A percentile compares a stretch with the other conserved stretches of the same genome.
These are phyloP conservation scores for Ligustrum vulgare DNA, from an alignment of 257 asterid species.

Conservation along the genomic window DNA sequence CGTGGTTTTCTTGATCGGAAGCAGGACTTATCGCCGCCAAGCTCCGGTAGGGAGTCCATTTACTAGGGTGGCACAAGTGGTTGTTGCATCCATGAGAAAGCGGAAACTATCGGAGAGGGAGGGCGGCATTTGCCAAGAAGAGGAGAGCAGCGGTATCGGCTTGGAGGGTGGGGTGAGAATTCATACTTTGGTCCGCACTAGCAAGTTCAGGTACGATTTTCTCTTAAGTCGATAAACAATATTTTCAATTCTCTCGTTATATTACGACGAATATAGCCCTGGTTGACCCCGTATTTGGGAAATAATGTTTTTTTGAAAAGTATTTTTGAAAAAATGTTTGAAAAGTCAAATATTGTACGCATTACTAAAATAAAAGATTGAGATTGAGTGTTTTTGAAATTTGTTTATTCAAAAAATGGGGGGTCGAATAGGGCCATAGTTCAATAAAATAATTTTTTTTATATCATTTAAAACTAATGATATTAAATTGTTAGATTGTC, in stretches of 20 bases:
- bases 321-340: too few species aligned
- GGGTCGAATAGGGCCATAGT: too few species aligned
- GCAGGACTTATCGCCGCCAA: constrained; percentile 40
- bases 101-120: constrained; percentile 34
- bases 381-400: too few species aligned
- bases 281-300: too few species aligned
- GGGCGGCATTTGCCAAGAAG: constrained; percentile 26
- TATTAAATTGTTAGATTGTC: neutral
- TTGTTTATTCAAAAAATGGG: too few species aligned
- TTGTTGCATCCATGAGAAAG: constrained; percentile 57
- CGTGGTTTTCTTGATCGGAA: constrained; percentile 44
- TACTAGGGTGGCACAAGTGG: constrained; percentile 68
- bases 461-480: neutral
- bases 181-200: constrained; percentile 38
- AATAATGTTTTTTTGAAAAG: too few species aligned
- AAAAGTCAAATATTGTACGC: too few species aligned
- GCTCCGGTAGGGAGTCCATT: constrained; percentile 74
- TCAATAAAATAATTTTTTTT: neutral
- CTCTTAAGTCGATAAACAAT: neutral
- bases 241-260: neutral
- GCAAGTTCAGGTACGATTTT: constrained; percentile 41
- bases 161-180: constrained; percentile 12
- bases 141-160: constrained; percentile 3
- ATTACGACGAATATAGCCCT: neutral
- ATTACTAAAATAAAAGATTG: too few species aligned